These are phyloP conservation scores for Macrolepiota albuminosa DNA, from an alignment of 768 basidiomycete species.

Conservation along the genomic window DNA sequence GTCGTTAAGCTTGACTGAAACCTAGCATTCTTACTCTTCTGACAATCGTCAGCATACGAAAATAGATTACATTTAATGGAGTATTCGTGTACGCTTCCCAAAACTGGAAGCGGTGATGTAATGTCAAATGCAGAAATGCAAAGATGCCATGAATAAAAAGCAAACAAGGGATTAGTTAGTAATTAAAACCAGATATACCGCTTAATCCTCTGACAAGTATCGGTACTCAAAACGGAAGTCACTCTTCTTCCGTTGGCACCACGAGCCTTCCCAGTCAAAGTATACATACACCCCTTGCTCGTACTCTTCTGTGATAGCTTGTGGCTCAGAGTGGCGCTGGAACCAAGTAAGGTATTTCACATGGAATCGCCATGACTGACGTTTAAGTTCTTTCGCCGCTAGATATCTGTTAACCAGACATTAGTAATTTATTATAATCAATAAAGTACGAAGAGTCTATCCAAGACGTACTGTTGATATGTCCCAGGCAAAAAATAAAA, in stretches of 20 bases:
- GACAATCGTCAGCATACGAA: conserved; percentile 8
- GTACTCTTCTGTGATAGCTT: conserved; percentile 98
- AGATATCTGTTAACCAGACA: conserved; percentile 57
- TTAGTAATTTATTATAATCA: not conserved
- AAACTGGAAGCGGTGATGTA: not conserved
- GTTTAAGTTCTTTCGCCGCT: conserved; percentile 94
- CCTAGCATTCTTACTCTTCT: conserved; percentile 10
- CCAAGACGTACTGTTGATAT: conserved; percentile 82
- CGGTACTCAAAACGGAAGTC: conserved; percentile 98
- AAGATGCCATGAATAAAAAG: conserved; percentile 6
- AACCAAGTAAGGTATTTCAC: conserved; percentile 99
- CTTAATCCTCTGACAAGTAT: conserved; percentile 86
- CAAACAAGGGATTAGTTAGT: not conserved
- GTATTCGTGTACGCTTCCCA: conserved; percentile 19
- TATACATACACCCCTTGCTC: conserved; percentile 99
- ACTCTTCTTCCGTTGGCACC: conserved; percentile 97
- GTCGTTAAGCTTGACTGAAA: conserved; percentile 78
- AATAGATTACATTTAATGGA: conserved; percentile 18
- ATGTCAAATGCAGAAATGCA: conserved; percentile 10
- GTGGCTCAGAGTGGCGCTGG: conserved; percentile 96
- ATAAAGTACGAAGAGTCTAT: not conserved
- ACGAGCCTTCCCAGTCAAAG: conserved; percentile 99
- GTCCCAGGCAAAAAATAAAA: conserved; percentile 98
- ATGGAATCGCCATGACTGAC: conserved; percentile 98
- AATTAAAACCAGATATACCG: not conserved